Percentiles rank a stretch among this genome's conserved stretches.
These are phyloP conservation scores for Apiospora koreana DNA, from an alignment of 2,329 filamentous ascomycete species.

Conservation along the genomic window DNA sequence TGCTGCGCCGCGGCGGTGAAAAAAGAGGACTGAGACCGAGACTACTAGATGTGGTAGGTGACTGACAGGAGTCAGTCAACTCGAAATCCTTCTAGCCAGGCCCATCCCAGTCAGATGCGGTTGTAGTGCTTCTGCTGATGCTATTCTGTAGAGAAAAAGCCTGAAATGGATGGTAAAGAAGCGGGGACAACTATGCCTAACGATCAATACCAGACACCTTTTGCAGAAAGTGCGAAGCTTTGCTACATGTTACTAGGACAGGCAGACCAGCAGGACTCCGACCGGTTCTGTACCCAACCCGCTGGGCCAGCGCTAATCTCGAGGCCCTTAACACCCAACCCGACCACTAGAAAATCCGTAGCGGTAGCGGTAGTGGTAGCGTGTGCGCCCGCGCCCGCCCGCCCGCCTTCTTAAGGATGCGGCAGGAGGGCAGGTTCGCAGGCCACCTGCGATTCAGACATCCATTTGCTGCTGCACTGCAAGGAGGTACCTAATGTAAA, in stretches of 20 bases:
- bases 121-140: background rate
- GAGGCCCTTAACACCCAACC: background rate
- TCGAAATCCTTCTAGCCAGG: background rate
- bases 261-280: background rate
- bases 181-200: conserved; percentile 6
- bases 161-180: background rate
- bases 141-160: background rate
- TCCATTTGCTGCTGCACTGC: too few species aligned
- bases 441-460: background rate
- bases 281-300: background rate
- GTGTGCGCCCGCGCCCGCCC: background rate
- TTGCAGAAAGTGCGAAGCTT: background rate
- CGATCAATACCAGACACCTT: background rate
- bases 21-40: background rate
- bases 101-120: background rate
- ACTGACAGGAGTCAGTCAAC: background rate
- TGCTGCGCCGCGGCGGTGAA: background rate
- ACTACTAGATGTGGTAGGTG: background rate
- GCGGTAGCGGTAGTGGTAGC: too few species aligned
- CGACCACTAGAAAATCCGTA: background rate
- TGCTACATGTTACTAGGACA: background rate
- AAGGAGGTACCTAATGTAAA: too few species aligned
- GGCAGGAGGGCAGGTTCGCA: background rate
- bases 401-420: background rate
- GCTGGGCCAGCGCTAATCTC: background rate